phyloP scores from a whole-genome alignment of 2,329 filamentous ascomycete genomes.

The Fusarium fracticaudum region DNA sequence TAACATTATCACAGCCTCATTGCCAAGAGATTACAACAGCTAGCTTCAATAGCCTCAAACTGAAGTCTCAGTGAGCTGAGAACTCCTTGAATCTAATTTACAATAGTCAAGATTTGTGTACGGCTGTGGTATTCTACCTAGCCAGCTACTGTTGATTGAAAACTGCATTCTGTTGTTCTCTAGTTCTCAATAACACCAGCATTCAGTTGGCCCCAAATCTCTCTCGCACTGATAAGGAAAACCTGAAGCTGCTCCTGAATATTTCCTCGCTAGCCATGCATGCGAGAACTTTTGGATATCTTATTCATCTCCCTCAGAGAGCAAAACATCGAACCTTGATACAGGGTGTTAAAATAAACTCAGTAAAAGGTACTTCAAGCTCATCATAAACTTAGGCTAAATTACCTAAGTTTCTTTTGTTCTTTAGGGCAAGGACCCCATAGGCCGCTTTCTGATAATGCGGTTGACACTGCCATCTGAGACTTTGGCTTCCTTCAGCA shows the following conservation, averaged over 20 bases:
- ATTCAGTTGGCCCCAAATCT: background rate
- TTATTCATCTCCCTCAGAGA: background rate
- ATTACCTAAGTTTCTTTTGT: no score
- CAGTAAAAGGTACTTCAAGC: no score
- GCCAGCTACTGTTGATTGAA: background rate
- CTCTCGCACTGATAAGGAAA: background rate
- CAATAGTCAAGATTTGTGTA: background rate
- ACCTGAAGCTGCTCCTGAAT: background rate
- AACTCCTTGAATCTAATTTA: no score
- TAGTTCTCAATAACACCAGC: background rate
- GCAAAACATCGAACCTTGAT: no score
- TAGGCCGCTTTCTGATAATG: no score
- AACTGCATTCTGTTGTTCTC: background rate
- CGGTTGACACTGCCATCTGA: no score
- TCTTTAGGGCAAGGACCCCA: no score
- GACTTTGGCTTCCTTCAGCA: no score
- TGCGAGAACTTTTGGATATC: background rate
- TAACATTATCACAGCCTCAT: background rate
- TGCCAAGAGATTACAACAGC: background rate
- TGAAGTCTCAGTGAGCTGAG: background rate
- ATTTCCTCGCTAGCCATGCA: background rate
- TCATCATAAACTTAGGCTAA: no score
- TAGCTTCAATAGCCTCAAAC: background rate
- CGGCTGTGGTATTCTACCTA: background rate
- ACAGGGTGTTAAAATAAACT: no score